Evolutionary conservation across 2,329 filamentous ascomycete genomes (phyloP), one percentile per base, ranked within the genome.

Genomic region (Calycina marina): DNA sequence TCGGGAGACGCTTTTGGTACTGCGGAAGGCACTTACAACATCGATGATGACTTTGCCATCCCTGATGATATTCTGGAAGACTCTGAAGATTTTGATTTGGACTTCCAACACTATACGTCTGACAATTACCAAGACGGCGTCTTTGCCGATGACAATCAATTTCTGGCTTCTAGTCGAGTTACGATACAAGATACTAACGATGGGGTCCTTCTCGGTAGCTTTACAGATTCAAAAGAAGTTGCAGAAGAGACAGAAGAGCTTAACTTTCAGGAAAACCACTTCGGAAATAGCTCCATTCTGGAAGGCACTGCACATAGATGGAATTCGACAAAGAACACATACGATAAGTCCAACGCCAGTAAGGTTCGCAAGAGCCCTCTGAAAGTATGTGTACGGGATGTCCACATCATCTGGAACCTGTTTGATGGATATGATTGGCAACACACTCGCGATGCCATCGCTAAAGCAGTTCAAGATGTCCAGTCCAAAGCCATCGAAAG

Each of bases 361-460:
- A 72, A 77, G 39, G 61, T 76, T 6, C 63, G 65, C 24, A 65
- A 64, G 32, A 82, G 77, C 40, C 83, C 88, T 4, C 58, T 98
- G 10, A 76, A 74, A 41, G 64, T 94, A 3, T 73, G 74, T 4
- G 68, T 96, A 11, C 76, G 82, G 15, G 84, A 94, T 49, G 77
- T 93, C 8, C 84, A 96, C 51, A 62, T 94, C 31, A 94, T 96
- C 38, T 98, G 90, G 90, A 93, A 98, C 49, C 62, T 98, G 1
- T 94, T 90, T 54, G 90, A 98, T 59, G 90, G 90, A 1, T 98
- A 93, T 52, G 92, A 98, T 56, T 98, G 92, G 92, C 71, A 77
- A 44, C 69, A 72, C 26, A 98, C 92, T 1, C 71, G 88, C 26
- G 79, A 90, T 40, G 72, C 78, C 4, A 93, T 98, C 35, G 75